phyloP scores from a whole-genome alignment of 2,329 filamentous ascomycete genomes.

The Podosphaera fusca region DNA sequence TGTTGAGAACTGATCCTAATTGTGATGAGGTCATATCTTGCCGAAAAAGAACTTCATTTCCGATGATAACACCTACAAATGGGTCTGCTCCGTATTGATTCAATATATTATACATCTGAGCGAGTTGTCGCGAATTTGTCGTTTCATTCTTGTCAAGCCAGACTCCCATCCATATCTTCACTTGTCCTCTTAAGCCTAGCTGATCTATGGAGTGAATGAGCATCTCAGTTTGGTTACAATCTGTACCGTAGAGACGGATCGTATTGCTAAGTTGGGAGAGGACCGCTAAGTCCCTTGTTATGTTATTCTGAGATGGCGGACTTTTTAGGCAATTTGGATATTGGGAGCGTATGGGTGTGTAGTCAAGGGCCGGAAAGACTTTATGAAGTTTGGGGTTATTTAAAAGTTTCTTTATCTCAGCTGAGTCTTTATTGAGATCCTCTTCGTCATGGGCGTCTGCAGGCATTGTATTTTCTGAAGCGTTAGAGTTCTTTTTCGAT shows the following conservation, averaged over 20 bases:
- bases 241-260: constrained; percentile 76
- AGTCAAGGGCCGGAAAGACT: constrained; percentile 88
- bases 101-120: constrained; percentile 66
- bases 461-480: constrained; percentile 25
- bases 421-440: constrained; percentile 50
- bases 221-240: constrained; percentile 96
- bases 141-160: constrained; percentile 72
- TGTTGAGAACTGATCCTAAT: constrained; percentile 39
- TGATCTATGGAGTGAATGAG: constrained; percentile 59
- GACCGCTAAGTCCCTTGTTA: constrained; percentile 76
- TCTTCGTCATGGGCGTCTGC: constrained; percentile 40
- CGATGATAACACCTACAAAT: constrained; percentile 63
- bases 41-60: constrained; percentile 60
- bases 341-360: constrained; percentile 77
- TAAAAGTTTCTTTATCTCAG: constrained; percentile 60
- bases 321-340: constrained; percentile 61
- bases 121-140: constrained; percentile 62
- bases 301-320: constrained; percentile 77
- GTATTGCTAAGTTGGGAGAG: constrained; percentile 76
- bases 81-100: constrained; percentile 41
- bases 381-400: constrained; percentile 67
- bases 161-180: constrained; percentile 87
- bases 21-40: constrained; percentile 44
- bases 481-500: constrained; percentile 14
- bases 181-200: constrained; percentile 42